phyloP scores from a whole-genome alignment of 1,284 basidiomycete species.

The Sanghuangporus sanghuang region DNA sequence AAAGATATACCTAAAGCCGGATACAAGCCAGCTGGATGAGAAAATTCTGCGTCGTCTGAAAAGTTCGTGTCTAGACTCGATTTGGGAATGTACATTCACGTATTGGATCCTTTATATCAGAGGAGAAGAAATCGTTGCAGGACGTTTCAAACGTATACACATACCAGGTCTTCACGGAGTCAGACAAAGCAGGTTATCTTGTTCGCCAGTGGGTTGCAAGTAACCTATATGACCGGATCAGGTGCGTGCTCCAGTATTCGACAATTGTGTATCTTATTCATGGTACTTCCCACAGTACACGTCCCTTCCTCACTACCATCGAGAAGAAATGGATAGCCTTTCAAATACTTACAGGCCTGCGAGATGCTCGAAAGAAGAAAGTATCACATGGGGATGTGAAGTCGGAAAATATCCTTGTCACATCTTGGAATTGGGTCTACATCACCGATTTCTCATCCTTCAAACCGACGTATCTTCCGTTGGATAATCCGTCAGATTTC shows the following conservation, averaged over 20 bases:
- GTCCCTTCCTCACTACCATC: constrained; percentile 85
- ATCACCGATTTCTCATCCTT: constrained; percentile 96
- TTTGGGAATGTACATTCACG: neutral
- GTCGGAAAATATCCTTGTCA: constrained; percentile 95
- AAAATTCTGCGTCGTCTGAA: constrained; percentile 68
- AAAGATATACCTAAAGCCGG: constrained; percentile 84
- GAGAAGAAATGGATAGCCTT: constrained; percentile 99
- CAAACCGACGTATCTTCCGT: constrained; percentile 93
- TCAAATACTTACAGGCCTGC: constrained; percentile 84
- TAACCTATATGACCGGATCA: constrained; percentile 96
- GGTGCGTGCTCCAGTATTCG: constrained; percentile 48
- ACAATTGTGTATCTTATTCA: neutral
- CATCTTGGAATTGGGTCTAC: constrained; percentile 94
- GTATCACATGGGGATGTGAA: constrained; percentile 97
- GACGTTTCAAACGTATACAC: constrained; percentile 88
- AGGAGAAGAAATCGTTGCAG: constrained; percentile 78
- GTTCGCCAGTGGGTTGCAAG: constrained; percentile 94
- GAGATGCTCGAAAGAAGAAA: constrained; percentile 77
- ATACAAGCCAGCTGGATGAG: constrained; percentile 63
- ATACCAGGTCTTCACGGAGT: constrained; percentile 90
- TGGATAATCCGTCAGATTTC: constrained; percentile 97
- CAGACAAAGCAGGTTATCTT: constrained; percentile 94
- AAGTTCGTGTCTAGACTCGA: constrained; percentile 28
- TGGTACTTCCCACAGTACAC: constrained; percentile 57
- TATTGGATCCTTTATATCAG: constrained; percentile 32